Percentiles rank a stretch among this genome's conserved stretches.
These are phyloP conservation scores for Scleroderma citrinum DNA, from an alignment of 768 basidiomycete genomes.

Conservation along the genomic window DNA sequence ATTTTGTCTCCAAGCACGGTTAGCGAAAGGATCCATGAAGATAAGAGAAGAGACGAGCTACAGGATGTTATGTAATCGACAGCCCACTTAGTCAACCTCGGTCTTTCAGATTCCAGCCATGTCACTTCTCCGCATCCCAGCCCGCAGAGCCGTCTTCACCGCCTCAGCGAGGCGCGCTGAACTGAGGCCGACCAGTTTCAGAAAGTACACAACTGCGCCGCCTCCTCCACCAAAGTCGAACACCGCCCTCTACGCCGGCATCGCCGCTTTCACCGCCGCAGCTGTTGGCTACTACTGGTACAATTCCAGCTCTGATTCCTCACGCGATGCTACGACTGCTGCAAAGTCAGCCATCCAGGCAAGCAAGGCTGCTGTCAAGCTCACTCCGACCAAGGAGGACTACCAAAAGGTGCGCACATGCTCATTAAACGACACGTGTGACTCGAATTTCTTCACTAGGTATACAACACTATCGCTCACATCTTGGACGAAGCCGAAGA, in stretches of 20 bases:
- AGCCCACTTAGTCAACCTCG: too few relatives aligned
- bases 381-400: conserved; percentile 74
- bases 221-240: conserved; percentile 45
- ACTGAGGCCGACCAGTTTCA: conserved; percentile 39
- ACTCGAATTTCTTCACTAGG: conserved; percentile 34
- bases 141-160: conserved; percentile 39
- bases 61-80: too few relatives aligned
- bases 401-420: conserved; percentile 68
- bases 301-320: conserved; percentile 39
- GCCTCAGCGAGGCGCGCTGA: conserved; percentile 20
- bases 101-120: too few relatives aligned
- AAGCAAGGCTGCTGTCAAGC: conserved; percentile 59
- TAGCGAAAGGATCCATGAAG: conserved; percentile 23
- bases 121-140: conserved; percentile 53
- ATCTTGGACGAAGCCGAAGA: conserved; percentile 58
- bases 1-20: conserved; percentile 5
- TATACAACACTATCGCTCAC: conserved; percentile 87
- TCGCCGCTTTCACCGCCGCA: conserved; percentile 55
- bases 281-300: conserved; percentile 62
- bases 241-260: conserved; percentile 50
- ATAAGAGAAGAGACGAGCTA: too few relatives aligned
- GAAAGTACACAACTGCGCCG: conserved; percentile 54
- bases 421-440: not conserved
- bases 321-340: conserved; percentile 47
- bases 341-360: conserved; percentile 58